Base-by-base conservation (phyloP, 257 asterid species). In the Capsicum baccatum region DNA sequence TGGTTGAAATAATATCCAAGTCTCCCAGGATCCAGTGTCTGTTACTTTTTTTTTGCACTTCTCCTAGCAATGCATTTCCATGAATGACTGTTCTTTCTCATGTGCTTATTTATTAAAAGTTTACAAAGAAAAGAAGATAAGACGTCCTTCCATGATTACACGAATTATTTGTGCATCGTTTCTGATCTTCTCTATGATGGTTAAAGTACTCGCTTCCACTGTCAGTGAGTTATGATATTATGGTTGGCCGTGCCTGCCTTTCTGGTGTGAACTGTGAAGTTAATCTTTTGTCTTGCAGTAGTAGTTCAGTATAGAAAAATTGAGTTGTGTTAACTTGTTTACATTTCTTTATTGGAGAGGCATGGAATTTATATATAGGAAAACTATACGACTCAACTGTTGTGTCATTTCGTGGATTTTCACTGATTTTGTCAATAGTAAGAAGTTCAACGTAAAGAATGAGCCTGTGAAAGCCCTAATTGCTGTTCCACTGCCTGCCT, bases 11-110 rank as follows among this genome's bases (percentile, higher is more conserved):
- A 63, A 63, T 26, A 60, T 19, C 10, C 9, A n/a, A 19, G 17
- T 60, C 68, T 60, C 6, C 62, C 94, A 93, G 97, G 97, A 42
- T 5, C 47, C 98, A 97, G 83, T 94, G 93, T 91, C 97, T 33
- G 97, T 94, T 67, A 97, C 97, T 85, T 84, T 94, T 52, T 48
- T 54, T 94, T 97, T 47, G 94, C 92, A 56, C 93, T 93, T 76
- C 92, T n/a, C n/a, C n/a, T n/a, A n/a, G n/a, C 1, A 37, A 90
- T 90, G 66, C 98, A 94, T 44, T 93, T 94, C 86, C 98, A 94
- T 78, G 97, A 97, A 82, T 94, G 97, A 97, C 91, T 94, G 47
- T 94, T 97, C 33, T 93, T 93, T 84, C 92, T 90, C 89, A 8
- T 19, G 56, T 50, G 69, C 15, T 62, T 19, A 62, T 62, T 62